phyloP scores from a whole-genome alignment of 768 basidiomycete species.

The Suillus subluteus region DNA sequence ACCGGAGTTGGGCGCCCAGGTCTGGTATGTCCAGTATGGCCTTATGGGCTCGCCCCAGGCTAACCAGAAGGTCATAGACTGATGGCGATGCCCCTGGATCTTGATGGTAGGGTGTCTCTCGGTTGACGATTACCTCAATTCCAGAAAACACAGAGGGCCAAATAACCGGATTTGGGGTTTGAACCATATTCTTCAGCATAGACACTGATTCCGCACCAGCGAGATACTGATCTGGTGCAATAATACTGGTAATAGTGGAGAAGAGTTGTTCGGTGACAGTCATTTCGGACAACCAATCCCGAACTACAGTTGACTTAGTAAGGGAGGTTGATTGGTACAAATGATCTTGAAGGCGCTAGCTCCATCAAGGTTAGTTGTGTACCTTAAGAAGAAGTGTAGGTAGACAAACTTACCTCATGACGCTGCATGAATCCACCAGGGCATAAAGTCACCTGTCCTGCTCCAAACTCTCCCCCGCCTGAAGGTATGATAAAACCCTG shows the following conservation, averaged over 20 bases:
- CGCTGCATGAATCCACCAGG: neutral
- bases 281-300: conserved; percentile 1
- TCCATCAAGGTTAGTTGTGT: neutral
- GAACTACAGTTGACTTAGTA: neutral
- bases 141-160: conserved; percentile 7
- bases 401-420: neutral
- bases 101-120: neutral
- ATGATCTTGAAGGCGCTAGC: neutral
- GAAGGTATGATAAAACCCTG: neutral
- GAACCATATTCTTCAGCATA: neutral
- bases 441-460: neutral
- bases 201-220: neutral
- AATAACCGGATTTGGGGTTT: neutral
- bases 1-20: conserved; percentile 1
- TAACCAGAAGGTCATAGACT: conserved; percentile 7
- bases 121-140: conserved; percentile 11
- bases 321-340: neutral
- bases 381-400: neutral
- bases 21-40: conserved; percentile 1
- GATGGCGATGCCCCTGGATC: conserved; percentile 2
- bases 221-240: neutral
- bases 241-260: neutral
- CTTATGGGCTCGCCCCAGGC: neutral
- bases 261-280: neutral
- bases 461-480: neutral